Conservation (phyloP, 306 rosid genomes). For the barrel medic (Medicago truncatula) region DNA sequence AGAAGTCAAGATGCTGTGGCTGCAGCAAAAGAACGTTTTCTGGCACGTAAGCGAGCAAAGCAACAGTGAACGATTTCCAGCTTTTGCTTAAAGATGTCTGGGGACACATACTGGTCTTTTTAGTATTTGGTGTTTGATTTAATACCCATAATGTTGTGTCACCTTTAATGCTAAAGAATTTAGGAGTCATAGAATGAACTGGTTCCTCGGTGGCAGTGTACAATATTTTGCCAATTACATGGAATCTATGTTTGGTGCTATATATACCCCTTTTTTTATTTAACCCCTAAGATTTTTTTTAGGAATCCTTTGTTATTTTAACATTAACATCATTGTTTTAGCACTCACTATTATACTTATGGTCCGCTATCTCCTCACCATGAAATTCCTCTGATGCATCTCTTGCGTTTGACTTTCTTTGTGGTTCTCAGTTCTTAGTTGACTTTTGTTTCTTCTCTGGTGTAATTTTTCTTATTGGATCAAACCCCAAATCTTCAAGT, state of each 20-base stretch:
- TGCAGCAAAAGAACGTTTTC: constrained; percentile 83
- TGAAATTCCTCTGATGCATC: too few relatives aligned
- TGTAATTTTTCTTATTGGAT: too few relatives aligned
- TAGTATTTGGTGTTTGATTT: background rate
- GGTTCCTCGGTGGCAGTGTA: background rate
- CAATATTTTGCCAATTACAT: constrained; percentile 2
- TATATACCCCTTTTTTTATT: too few relatives aligned
- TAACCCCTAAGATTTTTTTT: too few relatives aligned
- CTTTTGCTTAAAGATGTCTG: constrained; percentile 12
- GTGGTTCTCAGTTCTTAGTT: too few relatives aligned
- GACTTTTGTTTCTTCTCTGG: too few relatives aligned
- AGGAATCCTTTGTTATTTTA: too few relatives aligned
- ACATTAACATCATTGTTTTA: too few relatives aligned
- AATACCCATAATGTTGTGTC: constrained; percentile 29
- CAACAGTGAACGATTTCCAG: constrained; percentile 46
- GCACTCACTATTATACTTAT: too few relatives aligned
- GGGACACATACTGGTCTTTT: background rate
- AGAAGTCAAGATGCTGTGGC: constrained; percentile 71
- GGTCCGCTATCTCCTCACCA: too few relatives aligned
- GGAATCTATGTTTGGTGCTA: background rate
- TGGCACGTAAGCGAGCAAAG: constrained; percentile 76
- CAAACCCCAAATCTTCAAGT: too few relatives aligned
- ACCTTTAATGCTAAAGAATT: constrained; percentile 25
- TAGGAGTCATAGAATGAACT: constrained; percentile 14
- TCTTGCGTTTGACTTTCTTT: too few relatives aligned